These are phyloP conservation scores for Xanthoparmelia taractica DNA, from an alignment of 495 filamentous ascomycete genomes.

Conservation along the genomic window DNA sequence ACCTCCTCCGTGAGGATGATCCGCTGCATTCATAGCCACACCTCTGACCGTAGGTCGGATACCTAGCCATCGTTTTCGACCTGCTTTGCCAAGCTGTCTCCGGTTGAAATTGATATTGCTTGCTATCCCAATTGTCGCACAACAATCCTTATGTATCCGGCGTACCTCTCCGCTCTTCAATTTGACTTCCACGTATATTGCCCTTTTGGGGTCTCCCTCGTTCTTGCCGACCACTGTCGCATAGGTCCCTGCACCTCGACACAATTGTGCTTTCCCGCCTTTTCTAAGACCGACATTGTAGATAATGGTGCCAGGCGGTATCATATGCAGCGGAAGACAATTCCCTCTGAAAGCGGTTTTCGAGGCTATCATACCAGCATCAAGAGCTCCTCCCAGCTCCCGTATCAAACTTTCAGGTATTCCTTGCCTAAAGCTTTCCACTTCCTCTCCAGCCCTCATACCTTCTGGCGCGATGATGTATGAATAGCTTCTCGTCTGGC, in stretches of 20 bases:
- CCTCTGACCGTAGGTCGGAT: slow-evolving; percentile 91
- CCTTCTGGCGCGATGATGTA: slow-evolving; percentile 93
- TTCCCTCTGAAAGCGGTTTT: slow-evolving; percentile 93
- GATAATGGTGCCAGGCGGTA: slow-evolving; percentile 83
- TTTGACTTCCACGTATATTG: slow-evolving; percentile 60
- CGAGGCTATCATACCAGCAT: slow-evolving; percentile 89
- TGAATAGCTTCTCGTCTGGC: slow-evolving; percentile 34
- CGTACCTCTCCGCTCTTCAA: slow-evolving; percentile 89
- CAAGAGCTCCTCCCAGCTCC: slow-evolving; percentile 82
- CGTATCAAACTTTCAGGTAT: slow-evolving; percentile 77
- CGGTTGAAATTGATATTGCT: slow-evolving; percentile 91
- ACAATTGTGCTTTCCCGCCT: slow-evolving; percentile 74
- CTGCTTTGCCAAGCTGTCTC: slow-evolving; percentile 86
- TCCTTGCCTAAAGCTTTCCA: slow-evolving; percentile 83
- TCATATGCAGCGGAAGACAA: slow-evolving; percentile 88
- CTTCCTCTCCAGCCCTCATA: slow-evolving; percentile 80
- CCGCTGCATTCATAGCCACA: slow-evolving; percentile 93
- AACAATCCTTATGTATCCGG: slow-evolving; percentile 80
- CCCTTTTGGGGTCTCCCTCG: slow-evolving; percentile 19
- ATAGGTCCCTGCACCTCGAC: slow-evolving; percentile 85
- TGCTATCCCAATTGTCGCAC: slow-evolving; percentile 84
- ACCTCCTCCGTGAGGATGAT: slow-evolving; percentile 98
- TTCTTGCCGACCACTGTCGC: slow-evolving; percentile 82
- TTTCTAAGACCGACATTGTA: slow-evolving; percentile 77
- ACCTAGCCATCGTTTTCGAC: slow-evolving; percentile 82